Percentiles rank a stretch among this genome's conserved stretches.
Evolutionary conservation across 2,329 filamentous ascomycete genomes (phyloP).

Genomic region (Cladophialophora chaetospira): DNA sequence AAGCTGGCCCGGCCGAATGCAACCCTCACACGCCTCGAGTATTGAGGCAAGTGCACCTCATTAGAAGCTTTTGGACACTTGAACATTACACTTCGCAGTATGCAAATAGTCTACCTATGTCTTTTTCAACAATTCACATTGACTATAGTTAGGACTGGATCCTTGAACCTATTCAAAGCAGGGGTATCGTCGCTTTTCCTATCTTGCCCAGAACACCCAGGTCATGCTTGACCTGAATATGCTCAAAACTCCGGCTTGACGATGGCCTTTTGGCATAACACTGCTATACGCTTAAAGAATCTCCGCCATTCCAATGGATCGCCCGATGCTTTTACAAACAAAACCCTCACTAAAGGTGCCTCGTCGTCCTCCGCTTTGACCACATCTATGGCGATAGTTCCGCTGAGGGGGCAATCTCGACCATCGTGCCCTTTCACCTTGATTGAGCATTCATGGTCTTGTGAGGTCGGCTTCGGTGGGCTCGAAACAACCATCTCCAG

Average conservation of each 20-base stretch:
- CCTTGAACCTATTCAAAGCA: neutral
- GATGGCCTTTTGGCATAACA: slow-evolving; percentile 83
- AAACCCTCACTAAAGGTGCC: slow-evolving; percentile 52
- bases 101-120: no score
- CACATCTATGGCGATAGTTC: slow-evolving; percentile 48
- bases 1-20: no score
- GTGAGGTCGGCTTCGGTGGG: slow-evolving; percentile 46
- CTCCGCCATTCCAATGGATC: slow-evolving; percentile 95
- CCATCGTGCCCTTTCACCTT: slow-evolving; percentile 71
- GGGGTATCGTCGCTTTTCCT: slow-evolving; percentile 5
- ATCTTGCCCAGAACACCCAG: neutral
- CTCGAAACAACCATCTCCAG: slow-evolving; percentile 74
- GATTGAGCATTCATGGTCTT: slow-evolving; percentile 61
- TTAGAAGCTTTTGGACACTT: neutral
- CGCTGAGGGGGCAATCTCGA: slow-evolving; percentile 47
- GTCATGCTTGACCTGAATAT: neutral
- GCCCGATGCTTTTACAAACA: slow-evolving; percentile 92
- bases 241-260: slow-evolving; percentile 57
- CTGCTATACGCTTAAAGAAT: slow-evolving; percentile 93
- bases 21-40: no score
- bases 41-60: no score
- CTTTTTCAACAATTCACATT: neutral
- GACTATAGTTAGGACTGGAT: neutral
- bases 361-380: slow-evolving; percentile 68
- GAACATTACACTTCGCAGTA: no score